Percentiles rank a stretch among this genome's conserved stretches.
phyloP scores from a whole-genome alignment of 352 stramenopile species.

The Aphanomyces stellatus region DNA sequence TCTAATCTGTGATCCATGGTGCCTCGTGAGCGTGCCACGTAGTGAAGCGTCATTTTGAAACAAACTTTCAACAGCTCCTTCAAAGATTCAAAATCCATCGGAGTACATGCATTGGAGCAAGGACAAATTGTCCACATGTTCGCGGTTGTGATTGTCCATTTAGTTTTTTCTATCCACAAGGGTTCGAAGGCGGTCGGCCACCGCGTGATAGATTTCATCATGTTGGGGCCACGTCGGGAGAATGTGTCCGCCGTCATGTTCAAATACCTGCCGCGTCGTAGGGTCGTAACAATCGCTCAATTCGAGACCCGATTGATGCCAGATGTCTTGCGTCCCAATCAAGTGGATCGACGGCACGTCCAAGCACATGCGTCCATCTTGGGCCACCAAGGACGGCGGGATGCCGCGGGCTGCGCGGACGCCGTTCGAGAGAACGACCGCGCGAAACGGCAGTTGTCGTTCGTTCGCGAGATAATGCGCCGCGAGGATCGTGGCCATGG shows the following conservation, averaged over 20 bases:
- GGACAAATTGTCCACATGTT: no score
- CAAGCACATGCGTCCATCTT: no score
- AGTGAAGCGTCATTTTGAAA: no score
- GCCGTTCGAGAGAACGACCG: not conserved
- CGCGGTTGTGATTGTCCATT: no score
- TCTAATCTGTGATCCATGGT: no score
- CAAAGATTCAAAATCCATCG: no score
- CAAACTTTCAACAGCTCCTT: no score
- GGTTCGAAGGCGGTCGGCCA: no score
- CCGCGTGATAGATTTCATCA: not conserved
- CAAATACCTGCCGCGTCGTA: not conserved
- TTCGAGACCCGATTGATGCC: not conserved
- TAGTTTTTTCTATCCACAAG: no score
- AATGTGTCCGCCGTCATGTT: not conserved
- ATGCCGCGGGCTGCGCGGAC: not conserved
- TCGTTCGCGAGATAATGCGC: not conserved
- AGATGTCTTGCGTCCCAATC: not conserved
- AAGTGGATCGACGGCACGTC: not conserved
- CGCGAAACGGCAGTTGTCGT: not conserved
- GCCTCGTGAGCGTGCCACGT: no score
- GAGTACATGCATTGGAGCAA: no score
- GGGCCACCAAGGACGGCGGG: not conserved
- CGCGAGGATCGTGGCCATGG: not conserved
- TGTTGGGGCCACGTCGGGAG: not conserved
- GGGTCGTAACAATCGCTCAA: not conserved